phyloP scores from a whole-genome alignment of 2,329 filamentous ascomycete species.

The Cercospora nicotianae region DNA sequence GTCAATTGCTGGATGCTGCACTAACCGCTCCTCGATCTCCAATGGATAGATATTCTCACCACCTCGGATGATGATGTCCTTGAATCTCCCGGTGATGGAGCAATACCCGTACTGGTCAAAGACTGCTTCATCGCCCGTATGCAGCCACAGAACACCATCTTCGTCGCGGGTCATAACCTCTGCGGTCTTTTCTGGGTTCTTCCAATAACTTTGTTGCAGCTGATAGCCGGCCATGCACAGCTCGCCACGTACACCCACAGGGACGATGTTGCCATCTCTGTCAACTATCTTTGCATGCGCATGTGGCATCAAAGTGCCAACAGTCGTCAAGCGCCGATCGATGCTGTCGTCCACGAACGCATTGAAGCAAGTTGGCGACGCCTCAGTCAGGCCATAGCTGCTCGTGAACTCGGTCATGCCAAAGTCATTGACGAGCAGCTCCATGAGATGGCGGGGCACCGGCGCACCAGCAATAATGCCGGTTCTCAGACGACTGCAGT shows the following conservation, averaged over 20 bases:
- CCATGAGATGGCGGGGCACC: slow-evolving; percentile 73
- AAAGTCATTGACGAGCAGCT: slow-evolving; percentile 67
- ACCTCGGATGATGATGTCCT: slow-evolving; percentile 48
- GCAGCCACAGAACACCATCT: slow-evolving; percentile 56
- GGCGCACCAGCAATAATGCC: slow-evolving; percentile 78
- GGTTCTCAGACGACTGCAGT: slow-evolving; percentile 59
- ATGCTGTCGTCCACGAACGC: slow-evolving; percentile 72
- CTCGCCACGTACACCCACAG: slow-evolving; percentile 67
- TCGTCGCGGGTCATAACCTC: slow-evolving; percentile 63
- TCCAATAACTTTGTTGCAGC: slow-evolving; percentile 63
- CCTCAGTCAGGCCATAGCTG: slow-evolving; percentile 66
- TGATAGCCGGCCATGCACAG: slow-evolving; percentile 78
- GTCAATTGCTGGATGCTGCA: slow-evolving; percentile 32
- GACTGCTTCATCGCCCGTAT: slow-evolving; percentile 61
- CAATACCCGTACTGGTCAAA: slow-evolving; percentile 48
- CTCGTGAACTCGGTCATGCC: slow-evolving; percentile 71
- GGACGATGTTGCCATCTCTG: slow-evolving; percentile 63
- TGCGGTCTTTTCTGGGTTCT: slow-evolving; percentile 71
- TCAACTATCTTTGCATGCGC: slow-evolving; percentile 73
- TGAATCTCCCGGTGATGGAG: slow-evolving; percentile 40
- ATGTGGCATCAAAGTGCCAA: slow-evolving; percentile 75
- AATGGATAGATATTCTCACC: slow-evolving; percentile 63
- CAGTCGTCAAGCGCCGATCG: slow-evolving; percentile 66
- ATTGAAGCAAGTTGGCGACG: slow-evolving; percentile 78
- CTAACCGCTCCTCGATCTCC: slow-evolving; percentile 36